phyloP scores from a whole-genome alignment of 139 green algal genomes.

The Astrephomene gubernaculifera region DNA sequence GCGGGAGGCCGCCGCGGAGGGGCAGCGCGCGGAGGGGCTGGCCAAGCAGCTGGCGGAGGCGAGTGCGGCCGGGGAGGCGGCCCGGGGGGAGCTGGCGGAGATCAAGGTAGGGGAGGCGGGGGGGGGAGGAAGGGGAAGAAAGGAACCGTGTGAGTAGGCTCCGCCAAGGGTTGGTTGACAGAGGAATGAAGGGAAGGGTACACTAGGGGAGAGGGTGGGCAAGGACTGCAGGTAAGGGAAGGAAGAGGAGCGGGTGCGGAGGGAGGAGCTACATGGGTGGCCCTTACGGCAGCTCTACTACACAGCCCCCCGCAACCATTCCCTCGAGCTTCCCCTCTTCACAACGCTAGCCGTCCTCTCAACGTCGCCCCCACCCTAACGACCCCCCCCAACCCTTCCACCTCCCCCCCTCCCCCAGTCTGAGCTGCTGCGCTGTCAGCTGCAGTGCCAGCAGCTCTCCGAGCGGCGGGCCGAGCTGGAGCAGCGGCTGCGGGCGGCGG shows the following conservation, averaged over 20 bases:
- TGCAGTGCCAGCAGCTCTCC: conserved; percentile 14
- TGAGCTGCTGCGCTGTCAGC: conserved; percentile 15
- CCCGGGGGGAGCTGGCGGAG: conserved; percentile 5
- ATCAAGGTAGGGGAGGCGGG: not conserved
- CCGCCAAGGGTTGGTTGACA: no score
- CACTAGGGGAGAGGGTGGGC: no score
- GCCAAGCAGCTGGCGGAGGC: conserved; percentile 30
- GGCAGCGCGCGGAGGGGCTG: not conserved
- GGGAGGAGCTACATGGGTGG: no score
- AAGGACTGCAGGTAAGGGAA: no score
- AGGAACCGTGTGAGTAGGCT: no score
- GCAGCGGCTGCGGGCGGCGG: conserved; percentile 14
- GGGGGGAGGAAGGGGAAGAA: not conserved
- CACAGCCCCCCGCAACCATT: no score
- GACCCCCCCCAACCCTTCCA: not conserved
- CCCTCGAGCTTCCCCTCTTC: not conserved
- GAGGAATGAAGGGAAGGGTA: no score
- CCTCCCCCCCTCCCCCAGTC: not conserved
- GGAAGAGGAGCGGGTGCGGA: no score
- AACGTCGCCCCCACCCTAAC: not conserved
- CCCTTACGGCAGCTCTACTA: no score
- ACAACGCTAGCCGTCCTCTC: not conserved
- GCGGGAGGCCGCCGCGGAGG: conserved; percentile 13
- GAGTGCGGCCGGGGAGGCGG: not conserved
- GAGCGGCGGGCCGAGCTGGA: conserved; percentile 23